These are phyloP conservation scores for Phragmites australis DNA, from an alignment of 176 grass and related monocot species.

Conservation along the genomic window DNA sequence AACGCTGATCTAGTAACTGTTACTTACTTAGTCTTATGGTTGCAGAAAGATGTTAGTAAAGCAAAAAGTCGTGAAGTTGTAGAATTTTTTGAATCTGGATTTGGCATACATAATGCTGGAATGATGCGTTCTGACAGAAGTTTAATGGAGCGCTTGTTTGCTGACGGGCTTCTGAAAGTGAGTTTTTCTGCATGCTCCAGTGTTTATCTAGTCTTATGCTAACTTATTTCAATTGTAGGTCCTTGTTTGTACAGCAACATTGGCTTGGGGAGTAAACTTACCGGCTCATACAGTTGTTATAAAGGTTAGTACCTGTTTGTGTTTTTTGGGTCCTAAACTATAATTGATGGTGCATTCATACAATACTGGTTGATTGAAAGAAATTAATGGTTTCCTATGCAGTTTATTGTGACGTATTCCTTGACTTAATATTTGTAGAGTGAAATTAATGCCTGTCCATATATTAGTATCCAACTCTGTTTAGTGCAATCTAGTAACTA, in stretches of 20 bases:
- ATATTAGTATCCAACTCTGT: slow-evolving; percentile 27
- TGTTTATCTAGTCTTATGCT: slow-evolving; percentile 30
- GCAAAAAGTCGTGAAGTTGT: slow-evolving; percentile 87
- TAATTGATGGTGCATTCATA: neutral
- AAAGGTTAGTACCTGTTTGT: slow-evolving; percentile 58
- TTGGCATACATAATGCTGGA: slow-evolving; percentile 97
- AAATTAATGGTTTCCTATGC: slow-evolving; percentile 11
- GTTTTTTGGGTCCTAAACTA: neutral
- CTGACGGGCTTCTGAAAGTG: slow-evolving; percentile 83
- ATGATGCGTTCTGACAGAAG: slow-evolving; percentile 93
- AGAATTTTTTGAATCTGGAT: slow-evolving; percentile 93
- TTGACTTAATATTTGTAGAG: slow-evolving; percentile 11
- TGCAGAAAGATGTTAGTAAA: slow-evolving; percentile 89
- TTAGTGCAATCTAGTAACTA: slow-evolving; percentile 14
- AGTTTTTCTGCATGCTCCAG: slow-evolving; percentile 7
- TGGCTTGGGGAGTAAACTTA: slow-evolving; percentile 98
- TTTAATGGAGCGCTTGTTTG: slow-evolving; percentile 88
- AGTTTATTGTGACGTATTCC: slow-evolving; percentile 4
- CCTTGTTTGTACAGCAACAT: slow-evolving; percentile 97
- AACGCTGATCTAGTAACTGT: slow-evolving; percentile 27
- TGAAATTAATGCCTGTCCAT: slow-evolving; percentile 16
- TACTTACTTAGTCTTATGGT: slow-evolving; percentile 34
- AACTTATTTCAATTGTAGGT: slow-evolving; percentile 58
- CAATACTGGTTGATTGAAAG: neutral
- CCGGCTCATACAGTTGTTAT: slow-evolving; percentile 98